Conservation (phyloP, 805 yeast genomes). For the Suhomyces emberorum region DNA sequence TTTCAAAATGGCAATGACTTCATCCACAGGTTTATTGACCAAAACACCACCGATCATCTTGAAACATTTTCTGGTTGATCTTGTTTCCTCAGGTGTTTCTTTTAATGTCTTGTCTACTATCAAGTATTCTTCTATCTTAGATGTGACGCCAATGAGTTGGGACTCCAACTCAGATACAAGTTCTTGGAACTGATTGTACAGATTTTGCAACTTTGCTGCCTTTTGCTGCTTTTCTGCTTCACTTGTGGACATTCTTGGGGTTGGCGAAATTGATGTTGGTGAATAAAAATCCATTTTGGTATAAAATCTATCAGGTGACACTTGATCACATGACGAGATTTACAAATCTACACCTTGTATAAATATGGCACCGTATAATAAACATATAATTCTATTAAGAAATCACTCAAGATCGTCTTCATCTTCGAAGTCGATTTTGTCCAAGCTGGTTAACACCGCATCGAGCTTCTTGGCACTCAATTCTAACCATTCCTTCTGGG, state of each 20-base stretch:
- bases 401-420: conserved; percentile 28
- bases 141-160: conserved; percentile 31
- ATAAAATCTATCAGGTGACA: no score
- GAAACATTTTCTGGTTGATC: conserved; percentile 68
- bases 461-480: conserved; percentile 33
- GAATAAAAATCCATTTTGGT: no score
- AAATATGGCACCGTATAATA: no score
- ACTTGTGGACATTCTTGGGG: conserved; percentile 4
- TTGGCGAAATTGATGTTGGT: no score
- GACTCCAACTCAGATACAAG: conserved; percentile 36
- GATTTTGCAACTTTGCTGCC: conserved; percentile 40
- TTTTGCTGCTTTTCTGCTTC: conserved; percentile 22
- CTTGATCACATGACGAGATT: no score
- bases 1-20: conserved; percentile 61
- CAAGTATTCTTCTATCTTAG: conserved; percentile 39
- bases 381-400: neutral
- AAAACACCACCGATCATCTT: conserved; percentile 94
- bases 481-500: conserved; percentile 62
- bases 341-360: no score
- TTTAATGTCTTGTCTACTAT: conserved; percentile 41
- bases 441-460: conserved; percentile 27
- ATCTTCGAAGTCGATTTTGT: conserved; percentile 33
- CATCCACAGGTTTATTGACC: conserved; percentile 77
- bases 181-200: conserved; percentile 40
- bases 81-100: conserved; percentile 30